Evolutionary conservation across 2,329 filamentous ascomycete species (phyloP), one percentile per base, ranked within the genome.

Genomic region (Venturia carpophila): DNA sequence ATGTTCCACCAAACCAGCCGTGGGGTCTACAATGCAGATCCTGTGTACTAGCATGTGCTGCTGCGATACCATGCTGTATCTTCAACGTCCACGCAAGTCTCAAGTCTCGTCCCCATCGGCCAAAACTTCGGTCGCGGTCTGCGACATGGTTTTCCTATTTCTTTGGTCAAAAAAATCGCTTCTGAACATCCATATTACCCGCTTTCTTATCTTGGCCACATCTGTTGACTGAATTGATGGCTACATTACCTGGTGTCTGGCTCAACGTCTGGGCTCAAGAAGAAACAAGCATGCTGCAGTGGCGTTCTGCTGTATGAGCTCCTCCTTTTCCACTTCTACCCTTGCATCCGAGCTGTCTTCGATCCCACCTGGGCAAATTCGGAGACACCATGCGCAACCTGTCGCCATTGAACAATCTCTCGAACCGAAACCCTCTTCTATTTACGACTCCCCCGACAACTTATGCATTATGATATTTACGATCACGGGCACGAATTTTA

Each of bases 1-100:
- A 34, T 63, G 43, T 47, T 55, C n/a, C 41, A 47, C 34, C 19
- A 34, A 17, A 63, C 43, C 24, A 63, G 62, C 21, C 62, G 62
- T 37, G 62, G 62, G 13, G n/a, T 63, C 34, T 63, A 63, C 62
- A 58, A 58, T 21, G 30, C 52, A 37, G 52, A 58, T 58, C 52
- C 52, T 15, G 52, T 37, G 11, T 58, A 58, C 30, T 58, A 58
- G 30, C 27, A 7, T 58, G 52, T 58, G 30, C 11, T 27, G 47
- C 52, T 34, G 15, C 30, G 4, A 58, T 6, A 21, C 13, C 52
- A 58, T 58, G 52, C 30, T 58, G 52, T 58, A 21, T 15, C 27
- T 58, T 34, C 5, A 9, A 19, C 6, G 27, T 19, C 37, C 15
- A 58, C 30, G 19, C 27, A 58, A n/a, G 52, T 27, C 52, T 37